Conservation (phyloP, 176 grass and related monocot species). For the Avena sativa region DNA sequence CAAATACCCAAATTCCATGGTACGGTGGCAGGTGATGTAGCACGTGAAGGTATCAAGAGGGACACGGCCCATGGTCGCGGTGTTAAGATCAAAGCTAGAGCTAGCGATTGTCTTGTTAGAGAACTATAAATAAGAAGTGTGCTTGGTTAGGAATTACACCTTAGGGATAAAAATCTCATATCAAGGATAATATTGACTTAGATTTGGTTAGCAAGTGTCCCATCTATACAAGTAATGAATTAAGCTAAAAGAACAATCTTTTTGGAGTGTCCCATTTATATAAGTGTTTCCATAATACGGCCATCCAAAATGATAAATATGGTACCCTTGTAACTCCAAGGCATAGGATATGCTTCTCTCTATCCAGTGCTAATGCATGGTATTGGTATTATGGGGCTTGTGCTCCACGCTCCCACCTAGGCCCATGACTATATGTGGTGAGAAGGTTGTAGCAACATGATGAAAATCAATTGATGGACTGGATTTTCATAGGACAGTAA, state of each 20-base stretch:
- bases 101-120: background rate
- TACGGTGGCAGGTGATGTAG: background rate
- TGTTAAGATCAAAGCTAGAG: background rate
- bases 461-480: background rate
- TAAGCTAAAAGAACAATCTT: background rate
- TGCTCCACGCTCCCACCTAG: background rate
- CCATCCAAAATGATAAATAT: background rate
- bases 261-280: background rate
- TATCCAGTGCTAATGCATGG: background rate
- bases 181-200: background rate
- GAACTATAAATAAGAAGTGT: background rate
- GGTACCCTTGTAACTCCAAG: background rate
- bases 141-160: no score
- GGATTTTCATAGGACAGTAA: background rate
- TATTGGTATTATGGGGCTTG: background rate
- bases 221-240: background rate
- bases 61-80: background rate
- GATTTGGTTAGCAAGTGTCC: background rate
- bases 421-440: background rate
- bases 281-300: background rate
- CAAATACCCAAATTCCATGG: constrained; percentile 2
- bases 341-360: background rate
- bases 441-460: background rate
- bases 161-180: background rate
- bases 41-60: background rate